Evolutionary conservation across 169 alveolate genomes (phyloP).

Genomic region (Prorocentrum cordatum): DNA sequence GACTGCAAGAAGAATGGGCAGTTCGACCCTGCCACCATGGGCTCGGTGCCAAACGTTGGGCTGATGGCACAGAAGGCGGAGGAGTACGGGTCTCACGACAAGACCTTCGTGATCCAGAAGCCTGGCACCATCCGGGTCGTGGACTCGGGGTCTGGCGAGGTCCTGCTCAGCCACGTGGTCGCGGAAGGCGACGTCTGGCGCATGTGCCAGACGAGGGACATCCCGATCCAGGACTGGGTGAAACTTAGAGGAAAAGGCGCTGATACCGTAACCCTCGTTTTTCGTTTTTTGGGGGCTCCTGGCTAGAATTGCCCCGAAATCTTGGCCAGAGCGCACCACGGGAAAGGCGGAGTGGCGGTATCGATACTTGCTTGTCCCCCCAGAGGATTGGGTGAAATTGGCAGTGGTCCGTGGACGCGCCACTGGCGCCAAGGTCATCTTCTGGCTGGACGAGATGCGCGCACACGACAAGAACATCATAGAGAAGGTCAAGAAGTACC

Average conservation of each 20-base stretch:
- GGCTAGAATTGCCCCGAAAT: too few species aligned
- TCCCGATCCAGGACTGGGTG: constrained; percentile 5
- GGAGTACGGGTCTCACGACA: constrained; percentile 35
- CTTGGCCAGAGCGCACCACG: too few species aligned
- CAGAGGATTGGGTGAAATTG: constrained; percentile 65
- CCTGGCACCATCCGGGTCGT: background rate
- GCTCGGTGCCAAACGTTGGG: constrained; percentile 6
- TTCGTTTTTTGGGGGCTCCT: too few species aligned
- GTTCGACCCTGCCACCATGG: constrained; percentile 22
- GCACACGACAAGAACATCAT: constrained; percentile 54
- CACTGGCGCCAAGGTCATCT: constrained; percentile 9
- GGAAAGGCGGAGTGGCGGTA: too few species aligned
- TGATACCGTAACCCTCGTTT: too few species aligned
- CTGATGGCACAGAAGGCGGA: constrained; percentile 58
- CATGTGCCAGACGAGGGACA: constrained; percentile 27
- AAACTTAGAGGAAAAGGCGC: too few species aligned
- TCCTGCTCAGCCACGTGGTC: background rate
- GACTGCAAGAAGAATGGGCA: constrained; percentile 7
- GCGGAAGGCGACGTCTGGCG: constrained; percentile 19
- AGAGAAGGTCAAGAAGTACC: constrained; percentile 12
- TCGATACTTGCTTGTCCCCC: too few species aligned
- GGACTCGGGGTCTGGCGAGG: background rate
- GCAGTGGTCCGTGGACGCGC: constrained; percentile 35
- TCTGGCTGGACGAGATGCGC: constrained; percentile 58
- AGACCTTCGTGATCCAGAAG: background rate